These are phyloP conservation scores for Sporothrix humicola DNA, from an alignment of 2,329 filamentous ascomycete genomes.

Conservation along the genomic window DNA sequence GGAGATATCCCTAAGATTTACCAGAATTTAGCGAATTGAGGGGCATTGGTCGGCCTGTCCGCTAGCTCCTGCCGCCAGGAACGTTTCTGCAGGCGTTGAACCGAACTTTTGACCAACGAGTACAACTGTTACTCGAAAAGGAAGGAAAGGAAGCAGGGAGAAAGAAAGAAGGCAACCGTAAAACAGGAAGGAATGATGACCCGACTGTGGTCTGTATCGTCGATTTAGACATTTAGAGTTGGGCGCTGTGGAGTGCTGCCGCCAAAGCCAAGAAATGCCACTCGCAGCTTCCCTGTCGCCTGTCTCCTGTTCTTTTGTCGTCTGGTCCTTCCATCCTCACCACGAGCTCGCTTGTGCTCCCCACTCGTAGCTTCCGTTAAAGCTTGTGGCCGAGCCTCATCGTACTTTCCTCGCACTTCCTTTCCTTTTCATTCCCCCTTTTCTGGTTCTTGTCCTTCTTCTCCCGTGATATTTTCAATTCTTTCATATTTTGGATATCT, in stretches of 20 bases:
- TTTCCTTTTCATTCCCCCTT: background rate
- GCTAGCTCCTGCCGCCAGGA: slow-evolving; percentile 10
- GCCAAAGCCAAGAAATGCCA: background rate
- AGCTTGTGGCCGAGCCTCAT: slow-evolving; percentile 2
- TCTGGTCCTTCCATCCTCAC: background rate
- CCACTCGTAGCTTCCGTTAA: background rate
- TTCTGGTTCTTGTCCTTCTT: background rate
- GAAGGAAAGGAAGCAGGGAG: background rate
- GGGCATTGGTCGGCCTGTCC: slow-evolving; percentile 14
- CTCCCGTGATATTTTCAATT: background rate
- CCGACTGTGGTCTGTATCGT: background rate
- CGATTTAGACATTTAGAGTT: slow-evolving; percentile 6
- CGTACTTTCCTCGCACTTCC: background rate
- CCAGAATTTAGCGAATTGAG: background rate
- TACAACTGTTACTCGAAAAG: background rate
- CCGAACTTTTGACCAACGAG: background rate
- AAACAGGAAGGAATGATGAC: slow-evolving; percentile 23
- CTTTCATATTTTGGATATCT: background rate
- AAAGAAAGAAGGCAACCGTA: slow-evolving; percentile 13
- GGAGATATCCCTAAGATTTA: no score
- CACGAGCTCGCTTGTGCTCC: background rate
- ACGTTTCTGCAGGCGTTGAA: background rate
- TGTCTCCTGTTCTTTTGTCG: background rate
- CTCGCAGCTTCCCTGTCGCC: slow-evolving; percentile 16
- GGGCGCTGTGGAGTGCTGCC: background rate